Conservation (phyloP, 2,329 filamentous ascomycete genomes). For the Dothidotthia symphoricarpi region DNA sequence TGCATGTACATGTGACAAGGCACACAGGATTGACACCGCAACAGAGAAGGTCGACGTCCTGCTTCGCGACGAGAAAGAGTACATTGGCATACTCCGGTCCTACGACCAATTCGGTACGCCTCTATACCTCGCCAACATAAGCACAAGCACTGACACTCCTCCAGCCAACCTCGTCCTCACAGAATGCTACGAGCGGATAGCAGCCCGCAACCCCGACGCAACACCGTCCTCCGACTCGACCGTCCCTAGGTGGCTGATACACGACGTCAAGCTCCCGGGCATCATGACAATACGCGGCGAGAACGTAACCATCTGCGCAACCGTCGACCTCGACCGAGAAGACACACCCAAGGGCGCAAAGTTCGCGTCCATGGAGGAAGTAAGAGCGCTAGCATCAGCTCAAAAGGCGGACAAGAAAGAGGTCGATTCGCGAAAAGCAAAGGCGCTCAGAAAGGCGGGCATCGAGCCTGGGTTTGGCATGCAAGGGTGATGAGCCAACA, state of each 20-base stretch:
- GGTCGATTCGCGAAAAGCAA: conserved; percentile 58
- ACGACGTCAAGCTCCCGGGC: conserved; percentile 79
- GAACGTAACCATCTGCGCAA: conserved; percentile 92
- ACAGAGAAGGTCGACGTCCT: conserved; percentile 92
- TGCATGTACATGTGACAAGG: conserved; percentile 4
- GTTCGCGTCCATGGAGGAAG: conserved; percentile 65
- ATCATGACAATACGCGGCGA: conserved; percentile 92
- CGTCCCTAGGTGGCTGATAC: conserved; percentile 59
- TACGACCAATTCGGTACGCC: conserved; percentile 94
- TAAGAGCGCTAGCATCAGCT: conserved; percentile 69
- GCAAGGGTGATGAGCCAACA: conserved; percentile 55
- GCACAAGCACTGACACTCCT: conserved; percentile 8
- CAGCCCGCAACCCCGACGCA: conserved; percentile 55
- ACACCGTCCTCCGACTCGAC: conserved; percentile 18
- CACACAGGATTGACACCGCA: conserved; percentile 13
- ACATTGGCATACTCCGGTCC: conserved; percentile 86
- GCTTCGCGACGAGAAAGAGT: conserved; percentile 87
- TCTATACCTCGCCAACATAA: neutral
- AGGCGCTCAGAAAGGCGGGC: conserved; percentile 52
- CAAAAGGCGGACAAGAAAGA: conserved; percentile 72
- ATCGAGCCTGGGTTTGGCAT: conserved; percentile 74
- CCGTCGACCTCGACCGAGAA: conserved; percentile 95
- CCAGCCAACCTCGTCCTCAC: conserved; percentile 92
- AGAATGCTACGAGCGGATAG: conserved; percentile 86
- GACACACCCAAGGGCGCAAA: conserved; percentile 78